Conservation (phyloP, 306 rosid genomes). For the Clitoria ternatea region DNA sequence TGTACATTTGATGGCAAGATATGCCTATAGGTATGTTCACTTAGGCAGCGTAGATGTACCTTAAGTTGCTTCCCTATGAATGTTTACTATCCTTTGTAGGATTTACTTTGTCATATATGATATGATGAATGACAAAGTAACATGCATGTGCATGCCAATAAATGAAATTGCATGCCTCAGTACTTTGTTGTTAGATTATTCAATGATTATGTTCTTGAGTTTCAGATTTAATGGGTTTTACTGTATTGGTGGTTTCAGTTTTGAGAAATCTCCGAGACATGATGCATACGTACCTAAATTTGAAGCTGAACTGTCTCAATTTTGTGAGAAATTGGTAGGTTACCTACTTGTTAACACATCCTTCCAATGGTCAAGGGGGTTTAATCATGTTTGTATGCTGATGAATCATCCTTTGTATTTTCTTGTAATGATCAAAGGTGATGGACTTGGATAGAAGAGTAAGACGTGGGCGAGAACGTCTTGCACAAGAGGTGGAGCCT, state of each 20-base stretch:
- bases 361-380: not conserved
- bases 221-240: constrained; percentile 10
- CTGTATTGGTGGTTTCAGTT: constrained; percentile 45
- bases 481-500: constrained; percentile 97
- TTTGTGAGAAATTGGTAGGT: constrained; percentile 92
- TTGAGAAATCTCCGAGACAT: constrained; percentile 92
- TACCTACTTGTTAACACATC: not conserved
- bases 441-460: constrained; percentile 98
- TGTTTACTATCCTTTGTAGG: not conserved
- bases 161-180: not conserved
- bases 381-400: constrained; percentile 9
- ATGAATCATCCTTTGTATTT: not conserved
- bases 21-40: too few species aligned
- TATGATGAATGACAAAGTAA: too few species aligned
- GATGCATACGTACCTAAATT: constrained; percentile 75
- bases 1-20: not conserved
- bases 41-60: too few species aligned
- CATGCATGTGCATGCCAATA: not conserved
- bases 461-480: constrained; percentile 93
- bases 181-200: constrained; percentile 6
- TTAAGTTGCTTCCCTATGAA: not conserved
- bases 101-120: not conserved
- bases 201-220: not conserved
- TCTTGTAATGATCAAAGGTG: constrained; percentile 50
- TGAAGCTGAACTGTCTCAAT: constrained; percentile 92